Base-by-base conservation (phyloP, 2,329 filamentous ascomycete genomes). In the Calonectria montana region DNA sequence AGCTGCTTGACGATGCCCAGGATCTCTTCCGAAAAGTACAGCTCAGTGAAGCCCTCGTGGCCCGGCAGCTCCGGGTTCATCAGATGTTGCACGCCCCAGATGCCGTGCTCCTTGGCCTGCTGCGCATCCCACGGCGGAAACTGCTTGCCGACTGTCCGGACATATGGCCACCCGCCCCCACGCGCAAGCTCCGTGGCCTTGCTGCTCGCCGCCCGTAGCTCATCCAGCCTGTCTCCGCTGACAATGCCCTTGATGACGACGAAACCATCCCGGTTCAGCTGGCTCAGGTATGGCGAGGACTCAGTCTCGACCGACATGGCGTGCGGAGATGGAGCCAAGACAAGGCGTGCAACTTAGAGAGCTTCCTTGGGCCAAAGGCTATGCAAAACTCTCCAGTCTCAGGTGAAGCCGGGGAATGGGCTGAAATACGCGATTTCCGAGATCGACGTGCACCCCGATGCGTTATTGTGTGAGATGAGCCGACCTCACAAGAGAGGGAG, bases 31-130 rank as follows among this genome's bases (percentile, higher is more conserved):
- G 91, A 90, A 81, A 97, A 97, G 84, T 98, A 97, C 69, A 89
- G 87, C 63, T 86, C 81, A 6, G 91, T 89, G 83, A 96, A 97
- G 3, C 87, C 81, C 3, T 87, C 82, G 71, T 90, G 87, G 66
- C 89, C 88, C 0, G 91, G 89, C 76, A 96, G 90, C 1, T 88
- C 86, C 0, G 94, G 94, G 82, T 96, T 92, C 78, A 97, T 87
- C 6, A 97, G 88, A 82, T 96, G 94, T 86, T 97, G 95, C 3
- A 97, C 93, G 74, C 94, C 95, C 95, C 95, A 97, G 82, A 97
- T 97, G 23, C 94, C 94, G 64, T 87, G 82, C 3, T 85, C 83
- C 1, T 87, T 85, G 59, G 87, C 86, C 1, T 87, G 85, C 62
- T 87, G 86, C n/a, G 86, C 87, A 5, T 89, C 86, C 95, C 95